Evolutionary conservation across 2,329 filamentous ascomycete species (phyloP).

Genomic region (Coniochaeta sp.): DNA sequence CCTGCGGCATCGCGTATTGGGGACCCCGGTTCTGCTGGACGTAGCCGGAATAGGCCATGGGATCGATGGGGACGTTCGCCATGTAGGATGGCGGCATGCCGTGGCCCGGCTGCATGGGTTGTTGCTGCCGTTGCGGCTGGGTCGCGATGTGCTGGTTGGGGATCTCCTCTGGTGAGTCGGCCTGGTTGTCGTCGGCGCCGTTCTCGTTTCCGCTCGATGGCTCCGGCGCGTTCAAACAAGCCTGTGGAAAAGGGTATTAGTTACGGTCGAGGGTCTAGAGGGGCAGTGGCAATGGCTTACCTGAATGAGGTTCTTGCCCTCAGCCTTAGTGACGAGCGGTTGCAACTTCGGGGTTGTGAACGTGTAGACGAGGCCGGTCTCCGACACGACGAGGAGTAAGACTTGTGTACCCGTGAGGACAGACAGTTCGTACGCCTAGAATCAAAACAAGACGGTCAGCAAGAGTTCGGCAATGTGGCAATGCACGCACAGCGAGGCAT

Average conservation of each 20-base stretch:
- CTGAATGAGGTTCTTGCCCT: constrained; percentile 99
- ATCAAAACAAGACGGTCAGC: neutral
- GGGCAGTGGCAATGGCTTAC: constrained; percentile 44
- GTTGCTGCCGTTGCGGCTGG: constrained; percentile 28
- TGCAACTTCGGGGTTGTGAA: constrained; percentile 98
- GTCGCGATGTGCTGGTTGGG: constrained; percentile 63
- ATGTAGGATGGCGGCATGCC: constrained; percentile 56
- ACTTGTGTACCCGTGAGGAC: constrained; percentile 98
- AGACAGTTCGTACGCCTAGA: constrained; percentile 89
- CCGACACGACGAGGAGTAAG: constrained; percentile 89
- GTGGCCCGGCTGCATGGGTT: constrained; percentile 57
- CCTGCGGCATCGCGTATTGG: constrained; percentile 75
- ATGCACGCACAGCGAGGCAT: constrained; percentile 12
- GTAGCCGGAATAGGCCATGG: constrained; percentile 78
- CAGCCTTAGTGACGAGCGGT: constrained; percentile 93
- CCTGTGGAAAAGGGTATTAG: constrained; percentile 43
- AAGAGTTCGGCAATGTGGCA: constrained; percentile 12
- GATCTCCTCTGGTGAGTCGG: constrained; percentile 89
- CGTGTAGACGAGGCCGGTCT: constrained; percentile 95
- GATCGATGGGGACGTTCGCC: constrained; percentile 61
- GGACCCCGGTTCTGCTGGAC: constrained; percentile 67
- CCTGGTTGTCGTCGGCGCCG: constrained; percentile 70
- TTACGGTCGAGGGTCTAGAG: constrained; percentile 4
- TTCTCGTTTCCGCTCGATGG: constrained; percentile 75
- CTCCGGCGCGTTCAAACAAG: constrained; percentile 93